Base-by-base conservation (phyloP, 1,284 basidiomycete genomes). In the Kalmanozyma brasiliensis region DNA sequence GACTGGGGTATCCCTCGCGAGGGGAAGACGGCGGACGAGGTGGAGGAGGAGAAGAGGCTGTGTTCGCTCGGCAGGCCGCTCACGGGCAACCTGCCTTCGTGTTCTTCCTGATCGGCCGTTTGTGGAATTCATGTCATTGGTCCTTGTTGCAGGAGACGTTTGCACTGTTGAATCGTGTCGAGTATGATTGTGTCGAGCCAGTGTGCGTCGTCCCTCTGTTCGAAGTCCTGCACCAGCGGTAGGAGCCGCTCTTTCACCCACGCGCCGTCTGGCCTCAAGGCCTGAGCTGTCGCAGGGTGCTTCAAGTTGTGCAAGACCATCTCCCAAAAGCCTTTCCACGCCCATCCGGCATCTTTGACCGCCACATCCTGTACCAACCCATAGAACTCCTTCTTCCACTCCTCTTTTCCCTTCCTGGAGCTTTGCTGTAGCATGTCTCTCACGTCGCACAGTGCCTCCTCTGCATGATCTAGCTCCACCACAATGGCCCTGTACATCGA, bases 41-140 rank as follows among this genome's bases (percentile, higher is more conserved):
- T 88, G 87, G 81, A 86, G 86, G 24, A 85, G 84, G 64, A 87
- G 87, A 86, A 87, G 62, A 45, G 75, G 2, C 47, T 76, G 41
- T 76, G 74, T 41, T 64, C 59, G 34, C n/a, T 80, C 6, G 77
- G 75, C 23, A 20, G 45, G 33, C 68, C 64, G n/a, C 38, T 80
- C 35, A 63, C 56, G 8, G 59, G 56, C 11, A 59, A 77, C 35
- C 44, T 74, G 52, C 78, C 78, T 1, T 80, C 78, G 11, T 80
- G 78, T 35, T 80, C 78, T 13, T 77, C 75, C 3, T 80, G 46
- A 55, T 23, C 29, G 9, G 17, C 23, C 8, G 24, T 20, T 20
- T 36, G 3, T 16, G 2, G 16, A 11, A 24, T 3, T 41, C 17
- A 23, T 36, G 32, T 66, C 35, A 37, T 29, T 32, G 3, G n/a